A percentile compares a stretch with the other conserved stretches of the same genome.
phyloP scores from a whole-genome alignment of 1,284 basidiomycete species.

The Crepidotus sp. region DNA sequence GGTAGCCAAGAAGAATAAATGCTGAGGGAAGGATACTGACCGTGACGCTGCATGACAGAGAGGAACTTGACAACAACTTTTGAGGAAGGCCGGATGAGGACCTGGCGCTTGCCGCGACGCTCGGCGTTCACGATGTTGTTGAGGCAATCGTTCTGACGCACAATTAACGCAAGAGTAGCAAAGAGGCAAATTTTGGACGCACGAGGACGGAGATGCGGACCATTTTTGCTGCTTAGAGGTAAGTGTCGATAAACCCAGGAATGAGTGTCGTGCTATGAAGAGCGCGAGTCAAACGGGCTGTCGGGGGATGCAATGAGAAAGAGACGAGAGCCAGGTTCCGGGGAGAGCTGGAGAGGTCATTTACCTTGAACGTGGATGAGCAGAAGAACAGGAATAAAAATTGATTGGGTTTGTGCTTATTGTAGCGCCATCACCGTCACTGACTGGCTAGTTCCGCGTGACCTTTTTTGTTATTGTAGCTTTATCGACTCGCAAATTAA shows the following conservation, averaged over 20 bases:
- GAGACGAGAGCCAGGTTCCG: conserved; percentile 11
- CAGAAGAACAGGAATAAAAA: not conserved
- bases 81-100: conserved; percentile 89
- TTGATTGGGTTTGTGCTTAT: not conserved
- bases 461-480: not conserved
- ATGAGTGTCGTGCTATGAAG: conserved; percentile 75
- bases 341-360: conserved; percentile 13
- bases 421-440: not conserved
- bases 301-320: conserved; percentile 14
- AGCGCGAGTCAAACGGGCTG: conserved; percentile 72
- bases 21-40: conserved; percentile 41
- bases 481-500: conserved; percentile 4
- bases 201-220: conserved; percentile 81
- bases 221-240: conserved; percentile 44
- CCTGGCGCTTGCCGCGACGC: conserved; percentile 96
- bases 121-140: conserved; percentile 99
- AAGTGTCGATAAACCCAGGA: conserved; percentile 38
- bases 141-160: conserved; percentile 71
- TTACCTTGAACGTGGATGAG: conserved; percentile 16
- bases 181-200: conserved; percentile 26
- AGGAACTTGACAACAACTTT: conserved; percentile 97
- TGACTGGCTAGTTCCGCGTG: not conserved
- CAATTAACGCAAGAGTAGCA: conserved; percentile 9
- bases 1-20: conserved; percentile 9
- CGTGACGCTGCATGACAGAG: conserved; percentile 95